Evolutionary conservation across 345 rosid species (phyloP).

Genomic region (Melaleuca alternifolia): DNA sequence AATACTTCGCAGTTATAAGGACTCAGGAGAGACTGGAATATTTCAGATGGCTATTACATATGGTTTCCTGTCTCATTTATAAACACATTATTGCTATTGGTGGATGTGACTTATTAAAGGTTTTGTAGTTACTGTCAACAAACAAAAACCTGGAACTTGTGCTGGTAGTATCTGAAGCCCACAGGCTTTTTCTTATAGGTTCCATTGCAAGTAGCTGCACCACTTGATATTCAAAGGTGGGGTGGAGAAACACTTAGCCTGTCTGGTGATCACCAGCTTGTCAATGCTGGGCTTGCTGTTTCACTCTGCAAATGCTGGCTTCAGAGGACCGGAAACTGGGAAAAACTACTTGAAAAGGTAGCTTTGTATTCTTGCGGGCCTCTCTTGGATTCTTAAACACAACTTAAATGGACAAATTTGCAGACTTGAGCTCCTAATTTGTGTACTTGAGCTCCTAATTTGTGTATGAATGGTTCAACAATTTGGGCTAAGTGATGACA

Average conservation of each 20-base stretch:
- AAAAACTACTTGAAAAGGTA: slow-evolving; percentile 38
- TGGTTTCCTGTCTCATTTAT: not conserved
- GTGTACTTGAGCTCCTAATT: not conserved
- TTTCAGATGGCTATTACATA: not conserved
- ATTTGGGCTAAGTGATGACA: not conserved
- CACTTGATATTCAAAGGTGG: slow-evolving; percentile 38
- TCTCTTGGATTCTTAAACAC: not conserved
- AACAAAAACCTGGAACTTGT: not conserved
- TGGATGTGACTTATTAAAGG: not conserved
- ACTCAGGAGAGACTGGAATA: not conserved
- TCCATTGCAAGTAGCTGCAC: slow-evolving; percentile 51
- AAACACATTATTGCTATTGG: not conserved
- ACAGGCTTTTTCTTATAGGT: slow-evolving; percentile 30
- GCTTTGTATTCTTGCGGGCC: not conserved
- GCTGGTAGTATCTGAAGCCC: not conserved
- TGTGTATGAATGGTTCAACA: not conserved
- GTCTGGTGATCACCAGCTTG: slow-evolving; percentile 77
- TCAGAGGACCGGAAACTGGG: slow-evolving; percentile 65
- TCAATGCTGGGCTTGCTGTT: slow-evolving; percentile 87
- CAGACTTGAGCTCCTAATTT: not conserved
- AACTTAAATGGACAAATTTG: not conserved
- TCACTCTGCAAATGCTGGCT: slow-evolving; percentile 82
- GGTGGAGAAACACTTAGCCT: slow-evolving; percentile 52
- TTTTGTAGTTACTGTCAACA: not conserved
- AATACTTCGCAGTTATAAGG: not conserved